Conservation (phyloP, 805 yeast species). For the Huiozyma sinensis region DNA sequence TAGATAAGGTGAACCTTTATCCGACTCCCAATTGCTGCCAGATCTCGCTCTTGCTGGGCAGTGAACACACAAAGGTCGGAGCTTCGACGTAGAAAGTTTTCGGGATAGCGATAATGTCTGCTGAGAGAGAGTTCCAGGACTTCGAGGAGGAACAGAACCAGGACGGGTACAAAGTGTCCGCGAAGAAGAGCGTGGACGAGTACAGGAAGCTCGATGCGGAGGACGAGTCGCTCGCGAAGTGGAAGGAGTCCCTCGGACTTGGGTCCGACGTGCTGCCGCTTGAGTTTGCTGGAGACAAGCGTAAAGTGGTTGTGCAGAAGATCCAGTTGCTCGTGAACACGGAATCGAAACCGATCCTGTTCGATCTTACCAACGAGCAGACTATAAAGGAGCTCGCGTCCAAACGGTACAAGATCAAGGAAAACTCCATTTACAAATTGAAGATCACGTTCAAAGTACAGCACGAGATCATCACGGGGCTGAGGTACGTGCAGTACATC, state of each 20-base stretch:
- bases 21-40: background rate
- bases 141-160: slow-evolving; percentile 10
- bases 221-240: slow-evolving; percentile 80
- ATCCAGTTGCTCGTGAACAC: slow-evolving; percentile 64
- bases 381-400: slow-evolving; percentile 48
- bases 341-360: slow-evolving; percentile 50
- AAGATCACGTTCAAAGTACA: slow-evolving; percentile 73
- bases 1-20: too few relatives aligned
- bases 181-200: slow-evolving; percentile 72
- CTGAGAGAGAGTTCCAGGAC: slow-evolving; percentile 30
- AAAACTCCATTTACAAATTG: slow-evolving; percentile 62
- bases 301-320: slow-evolving; percentile 71
- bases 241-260: slow-evolving; percentile 85
- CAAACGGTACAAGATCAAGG: slow-evolving; percentile 67
- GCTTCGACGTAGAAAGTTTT: background rate
- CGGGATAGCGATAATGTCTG: slow-evolving; percentile 11
- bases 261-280: slow-evolving; percentile 52
- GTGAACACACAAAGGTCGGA: background rate
- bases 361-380: slow-evolving; percentile 54
- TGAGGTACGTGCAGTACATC: slow-evolving; percentile 73
- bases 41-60: background rate
- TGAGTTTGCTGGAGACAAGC: slow-evolving; percentile 51
- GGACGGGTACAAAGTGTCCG: slow-evolving; percentile 29
- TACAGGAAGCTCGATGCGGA: slow-evolving; percentile 77
- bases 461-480: slow-evolving; percentile 84